Percentiles rank a stretch among this genome's conserved stretches.
These are phyloP conservation scores for Chloris gayana DNA, from an alignment of 176 grass and related monocot genomes.

Conservation along the genomic window DNA sequence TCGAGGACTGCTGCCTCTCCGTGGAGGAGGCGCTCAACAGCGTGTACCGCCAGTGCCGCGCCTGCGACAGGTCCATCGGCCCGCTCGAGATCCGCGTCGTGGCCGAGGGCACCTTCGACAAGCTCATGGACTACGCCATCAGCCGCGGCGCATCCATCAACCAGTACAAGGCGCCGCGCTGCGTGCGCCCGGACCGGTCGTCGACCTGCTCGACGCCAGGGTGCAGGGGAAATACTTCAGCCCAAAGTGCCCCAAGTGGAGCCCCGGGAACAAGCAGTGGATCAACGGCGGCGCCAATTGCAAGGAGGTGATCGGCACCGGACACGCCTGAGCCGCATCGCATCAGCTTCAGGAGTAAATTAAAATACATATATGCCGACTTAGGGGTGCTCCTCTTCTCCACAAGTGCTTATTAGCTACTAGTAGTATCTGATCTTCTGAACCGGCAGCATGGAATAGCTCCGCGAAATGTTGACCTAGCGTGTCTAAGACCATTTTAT, in stretches of 20 bases:
- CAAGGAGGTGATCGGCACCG: conserved; percentile 16
- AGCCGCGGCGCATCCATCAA: conserved; percentile 94
- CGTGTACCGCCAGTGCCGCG: conserved; percentile 90
- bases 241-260: conserved; percentile 93
- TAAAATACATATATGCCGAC: not conserved
- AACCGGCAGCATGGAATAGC: conserved; percentile 9
- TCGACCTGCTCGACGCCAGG: conserved; percentile 78
- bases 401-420: not conserved
- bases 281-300: conserved; percentile 34
- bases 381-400: not conserved
- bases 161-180: conserved; percentile 98
- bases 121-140: conserved; percentile 97
- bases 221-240: conserved; percentile 74
- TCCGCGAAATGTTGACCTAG: conserved; percentile 38
- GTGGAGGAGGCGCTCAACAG: conserved; percentile 90
- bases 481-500: not conserved
- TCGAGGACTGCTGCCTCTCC: conserved; percentile 94
- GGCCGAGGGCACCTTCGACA: conserved; percentile 93
- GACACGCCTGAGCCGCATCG: not conserved
- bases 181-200: conserved; percentile 77
- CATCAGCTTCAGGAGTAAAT: not conserved
- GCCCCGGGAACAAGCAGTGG: conserved; percentile 79
- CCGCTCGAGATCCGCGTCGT: conserved; percentile 91
- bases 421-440: conserved; percentile 15
- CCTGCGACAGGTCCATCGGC: conserved; percentile 77